Conservation (phyloP, 2,329 filamentous ascomycete species). For the Pseudopyrenochaeta lycopersici region DNA sequence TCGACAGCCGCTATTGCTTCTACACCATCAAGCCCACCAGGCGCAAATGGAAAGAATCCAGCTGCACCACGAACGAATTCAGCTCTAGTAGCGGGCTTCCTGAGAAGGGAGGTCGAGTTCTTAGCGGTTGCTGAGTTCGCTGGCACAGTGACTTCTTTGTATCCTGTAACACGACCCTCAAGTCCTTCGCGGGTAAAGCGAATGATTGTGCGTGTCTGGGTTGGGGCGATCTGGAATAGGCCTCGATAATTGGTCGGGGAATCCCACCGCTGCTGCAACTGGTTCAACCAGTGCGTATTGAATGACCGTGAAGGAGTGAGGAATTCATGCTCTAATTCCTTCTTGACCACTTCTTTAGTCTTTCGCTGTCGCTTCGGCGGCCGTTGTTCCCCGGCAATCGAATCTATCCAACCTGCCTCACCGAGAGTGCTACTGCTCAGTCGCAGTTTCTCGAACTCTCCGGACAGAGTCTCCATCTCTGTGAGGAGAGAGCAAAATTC, state of each 20-base stretch:
- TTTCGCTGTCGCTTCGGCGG: slow-evolving; percentile 63
- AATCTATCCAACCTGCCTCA: slow-evolving; percentile 61
- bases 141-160: slow-evolving; percentile 91
- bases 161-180: slow-evolving; percentile 91
- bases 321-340: slow-evolving; percentile 77
- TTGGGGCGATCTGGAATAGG: slow-evolving; percentile 86
- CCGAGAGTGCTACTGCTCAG: slow-evolving; percentile 46
- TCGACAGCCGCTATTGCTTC: slow-evolving; percentile 87
- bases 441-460: slow-evolving; percentile 62
- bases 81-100: slow-evolving; percentile 84
- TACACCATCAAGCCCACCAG: slow-evolving; percentile 86
- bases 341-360: slow-evolving; percentile 70
- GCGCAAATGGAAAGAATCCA: slow-evolving; percentile 93
- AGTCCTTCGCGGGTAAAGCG: slow-evolving; percentile 91
- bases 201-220: slow-evolving; percentile 93
- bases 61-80: slow-evolving; percentile 94
- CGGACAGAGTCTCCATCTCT: slow-evolving; percentile 53
- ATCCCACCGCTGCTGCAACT: slow-evolving; percentile 90
- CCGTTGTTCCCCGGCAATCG: slow-evolving; percentile 64
- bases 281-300: slow-evolving; percentile 85
- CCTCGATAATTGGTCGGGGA: slow-evolving; percentile 80
- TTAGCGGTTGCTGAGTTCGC: slow-evolving; percentile 90
- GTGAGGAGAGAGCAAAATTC: slow-evolving; percentile 9
- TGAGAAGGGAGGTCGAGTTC: slow-evolving; percentile 87
- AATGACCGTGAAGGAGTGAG: slow-evolving; percentile 82